phyloP scores from a whole-genome alignment of 2,329 filamentous ascomycete species.

The Botrytis squamosa region DNA sequence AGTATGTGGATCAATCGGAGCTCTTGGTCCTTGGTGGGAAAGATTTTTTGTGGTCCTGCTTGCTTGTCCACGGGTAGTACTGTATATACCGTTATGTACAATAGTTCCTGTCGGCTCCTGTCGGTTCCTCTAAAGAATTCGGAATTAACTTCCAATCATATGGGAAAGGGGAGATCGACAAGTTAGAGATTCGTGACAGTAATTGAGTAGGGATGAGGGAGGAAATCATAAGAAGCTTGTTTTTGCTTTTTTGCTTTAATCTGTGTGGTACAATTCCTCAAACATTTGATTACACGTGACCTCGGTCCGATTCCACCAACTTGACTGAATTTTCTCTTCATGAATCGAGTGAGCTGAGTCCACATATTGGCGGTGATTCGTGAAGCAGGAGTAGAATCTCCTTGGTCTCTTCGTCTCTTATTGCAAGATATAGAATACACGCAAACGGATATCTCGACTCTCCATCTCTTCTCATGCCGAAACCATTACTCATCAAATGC shows the following conservation, averaged over 20 bases:
- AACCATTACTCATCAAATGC: background rate
- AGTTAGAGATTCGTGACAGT: background rate
- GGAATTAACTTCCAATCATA: background rate
- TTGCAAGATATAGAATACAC: background rate
- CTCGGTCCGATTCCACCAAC: background rate
- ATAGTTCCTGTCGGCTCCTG: background rate
- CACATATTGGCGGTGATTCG: background rate
- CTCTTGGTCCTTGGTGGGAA: constrained; percentile 8
- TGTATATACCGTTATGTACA: background rate
- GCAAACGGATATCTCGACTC: background rate
- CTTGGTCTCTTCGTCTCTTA: background rate
- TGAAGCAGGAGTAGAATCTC: background rate
- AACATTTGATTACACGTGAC: background rate
- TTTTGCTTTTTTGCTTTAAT: background rate
- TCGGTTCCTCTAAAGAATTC: background rate
- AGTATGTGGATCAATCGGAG: constrained; percentile 7
- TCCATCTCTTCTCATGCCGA: background rate
- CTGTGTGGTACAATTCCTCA: background rate
- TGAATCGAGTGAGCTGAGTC: background rate
- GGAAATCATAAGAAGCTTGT: background rate
- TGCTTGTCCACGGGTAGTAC: background rate
- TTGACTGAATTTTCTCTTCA: background rate
- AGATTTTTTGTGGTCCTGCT: background rate
- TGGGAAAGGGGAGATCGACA: background rate
- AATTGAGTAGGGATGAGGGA: background rate